Conservation (phyloP, 164 flowering plant genomes). For the Santalum album region DNA sequence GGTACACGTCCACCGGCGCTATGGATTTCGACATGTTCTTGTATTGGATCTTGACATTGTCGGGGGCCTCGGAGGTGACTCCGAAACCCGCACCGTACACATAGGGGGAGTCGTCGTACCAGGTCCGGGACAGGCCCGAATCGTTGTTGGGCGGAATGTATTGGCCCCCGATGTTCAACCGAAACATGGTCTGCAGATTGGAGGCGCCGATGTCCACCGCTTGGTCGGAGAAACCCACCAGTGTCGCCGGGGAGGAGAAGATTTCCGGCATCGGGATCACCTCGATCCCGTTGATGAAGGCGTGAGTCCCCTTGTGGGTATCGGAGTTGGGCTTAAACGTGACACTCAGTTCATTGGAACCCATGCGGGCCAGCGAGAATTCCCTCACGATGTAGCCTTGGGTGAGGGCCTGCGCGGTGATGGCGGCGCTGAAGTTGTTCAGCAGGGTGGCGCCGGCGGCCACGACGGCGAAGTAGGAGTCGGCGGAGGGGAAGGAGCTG, state of each 20-base stretch:
- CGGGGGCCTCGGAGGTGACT: neutral
- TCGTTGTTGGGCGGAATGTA: slow-evolving; percentile 1
- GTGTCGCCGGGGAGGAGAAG: neutral
- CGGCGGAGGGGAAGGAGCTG: neutral
- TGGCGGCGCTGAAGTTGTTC: slow-evolving; percentile 1
- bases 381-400: neutral
- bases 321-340: neutral
- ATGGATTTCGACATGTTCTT: neutral
- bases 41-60: neutral
- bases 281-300: slow-evolving; percentile 1
- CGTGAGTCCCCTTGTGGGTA: neutral
- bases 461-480: neutral
- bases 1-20: slow-evolving; percentile 2
- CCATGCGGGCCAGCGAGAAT: neutral
- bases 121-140: neutral
- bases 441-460: neutral
- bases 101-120: neutral
- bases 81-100: neutral
- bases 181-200: slow-evolving; percentile 1
- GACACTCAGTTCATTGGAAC: neutral
- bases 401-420: neutral
- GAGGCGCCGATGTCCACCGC: neutral
- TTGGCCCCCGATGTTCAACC: neutral
- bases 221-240: neutral
- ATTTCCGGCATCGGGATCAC: neutral